Conservation (phyloP, 1,284 basidiomycete species). For the Bondarzewia mesenterica region DNA sequence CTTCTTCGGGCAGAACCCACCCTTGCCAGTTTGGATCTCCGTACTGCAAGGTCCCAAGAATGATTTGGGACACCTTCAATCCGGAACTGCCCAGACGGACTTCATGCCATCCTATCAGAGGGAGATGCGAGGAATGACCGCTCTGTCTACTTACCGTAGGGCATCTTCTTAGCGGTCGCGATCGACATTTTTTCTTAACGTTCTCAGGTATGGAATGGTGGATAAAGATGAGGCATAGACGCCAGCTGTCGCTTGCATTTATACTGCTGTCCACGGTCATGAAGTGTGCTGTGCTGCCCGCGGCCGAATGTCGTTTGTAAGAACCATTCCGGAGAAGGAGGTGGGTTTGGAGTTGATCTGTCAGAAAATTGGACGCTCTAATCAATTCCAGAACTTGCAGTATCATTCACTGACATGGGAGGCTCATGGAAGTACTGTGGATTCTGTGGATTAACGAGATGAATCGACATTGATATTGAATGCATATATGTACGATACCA, state of each 20-base stretch:
- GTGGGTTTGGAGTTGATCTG: too few species aligned
- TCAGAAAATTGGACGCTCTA: too few species aligned
- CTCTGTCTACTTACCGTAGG: not conserved
- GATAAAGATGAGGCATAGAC: not conserved
- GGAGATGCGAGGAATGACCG: not conserved
- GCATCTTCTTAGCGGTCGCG: not conserved
- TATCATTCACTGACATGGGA: too few species aligned
- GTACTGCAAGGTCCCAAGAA: slow-evolving; percentile 32
- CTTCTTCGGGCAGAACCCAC: slow-evolving; percentile 54
- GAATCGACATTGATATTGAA: too few species aligned
- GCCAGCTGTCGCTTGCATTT: not conserved
- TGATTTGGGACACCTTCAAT: slow-evolving; percentile 17
- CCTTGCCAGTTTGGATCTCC: slow-evolving; percentile 18
- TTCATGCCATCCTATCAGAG: not conserved
- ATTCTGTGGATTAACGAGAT: too few species aligned
- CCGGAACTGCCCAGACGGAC: slow-evolving; percentile 9
- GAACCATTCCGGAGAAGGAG: too few species aligned
- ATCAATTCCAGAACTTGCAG: too few species aligned
- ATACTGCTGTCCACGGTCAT: not conserved
- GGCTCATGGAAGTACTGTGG: too few species aligned
- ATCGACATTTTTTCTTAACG: not conserved
- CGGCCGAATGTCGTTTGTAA: too few species aligned
- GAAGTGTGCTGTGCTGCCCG: too few species aligned
- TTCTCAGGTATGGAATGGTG: not conserved
- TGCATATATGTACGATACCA: too few species aligned